Base-by-base conservation (phyloP, 1,284 basidiomycete genomes). In the Microbotryomycetes sp. region DNA sequence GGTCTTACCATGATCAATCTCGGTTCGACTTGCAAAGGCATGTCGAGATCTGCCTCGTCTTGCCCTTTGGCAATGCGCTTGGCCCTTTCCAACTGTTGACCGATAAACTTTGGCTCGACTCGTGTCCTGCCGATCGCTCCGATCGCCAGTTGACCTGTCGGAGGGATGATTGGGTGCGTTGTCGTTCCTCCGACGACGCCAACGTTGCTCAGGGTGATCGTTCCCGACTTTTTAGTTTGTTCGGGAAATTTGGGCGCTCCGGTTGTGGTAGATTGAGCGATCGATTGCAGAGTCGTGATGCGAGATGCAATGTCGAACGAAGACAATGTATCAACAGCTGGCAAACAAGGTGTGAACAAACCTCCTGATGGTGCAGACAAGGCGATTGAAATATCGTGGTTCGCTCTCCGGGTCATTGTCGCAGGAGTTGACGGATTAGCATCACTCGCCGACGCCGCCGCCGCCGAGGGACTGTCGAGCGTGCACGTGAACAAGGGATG, bases 141-240 rank as follows among this genome's bases (percentile, higher is more conserved):
- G 66, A 96, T 96, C 2, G 89, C 91, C 0, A 96, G 81, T 0
- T 92, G 90, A 0, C 90, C 90, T 0, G 90, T 91, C 0, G 88
- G 88, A 0, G 94, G 87, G 0, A 96, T 79, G 45, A 94, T 83
- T 0, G 91, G 91, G 49, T 81, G 79, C 4, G 89, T 88, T 59
- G 78, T 81, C 51, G 85, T 83, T 0, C 86, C 86, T 1, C 90
- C 91, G 16, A 91, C 79, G 0, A 85, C 84, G 9, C 91, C 91
- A 4, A 94, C 81, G 66, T 93, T 93, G 45, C 85, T 87, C n/a
- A 97, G 83, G 3, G 87, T 92, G 45, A 96, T 74, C 23, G 90
- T 91, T 1, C 87, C 88, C 82, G 85, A 81, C 85, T 85, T 71
- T 86, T 84, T 18, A 78, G 78, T 0, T 81, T 79, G 0, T 82